These are phyloP conservation scores for Penicillium sp. DNA, from an alignment of 2,329 filamentous ascomycete species.

Conservation along the genomic window DNA sequence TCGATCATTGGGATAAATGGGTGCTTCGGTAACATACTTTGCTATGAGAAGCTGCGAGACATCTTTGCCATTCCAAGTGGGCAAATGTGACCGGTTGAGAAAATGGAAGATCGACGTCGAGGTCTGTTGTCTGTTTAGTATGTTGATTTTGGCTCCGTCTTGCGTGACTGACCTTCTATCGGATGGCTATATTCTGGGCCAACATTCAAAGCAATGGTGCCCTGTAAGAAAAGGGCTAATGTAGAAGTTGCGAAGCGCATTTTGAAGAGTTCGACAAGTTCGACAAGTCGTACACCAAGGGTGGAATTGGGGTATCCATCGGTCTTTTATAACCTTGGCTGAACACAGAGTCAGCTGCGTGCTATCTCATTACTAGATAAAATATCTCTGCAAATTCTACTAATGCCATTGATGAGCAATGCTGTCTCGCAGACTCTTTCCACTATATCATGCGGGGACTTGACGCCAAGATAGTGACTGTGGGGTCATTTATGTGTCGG, in stretches of 20 bases:
- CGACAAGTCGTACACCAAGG: background rate
- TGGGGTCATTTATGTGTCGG: background rate
- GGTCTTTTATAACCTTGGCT: background rate
- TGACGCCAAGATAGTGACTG: background rate
- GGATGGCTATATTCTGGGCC: constrained; percentile 23
- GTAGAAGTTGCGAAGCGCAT: background rate
- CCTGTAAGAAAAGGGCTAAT: background rate
- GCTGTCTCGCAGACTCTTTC: background rate
- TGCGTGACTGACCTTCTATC: constrained; percentile 15
- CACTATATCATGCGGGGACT: background rate
- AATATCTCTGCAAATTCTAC: background rate
- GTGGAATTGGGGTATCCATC: background rate
- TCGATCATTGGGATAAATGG: background rate
- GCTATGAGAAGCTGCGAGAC: constrained; percentile 22
- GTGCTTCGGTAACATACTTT: background rate
- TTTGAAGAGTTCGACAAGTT: background rate
- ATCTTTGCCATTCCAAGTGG: constrained; percentile 28
- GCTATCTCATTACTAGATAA: background rate
- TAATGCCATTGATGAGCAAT: background rate
- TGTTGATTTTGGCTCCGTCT: background rate
- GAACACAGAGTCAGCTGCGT: background rate
- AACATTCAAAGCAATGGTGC: constrained; percentile 14
- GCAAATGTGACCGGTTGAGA: constrained; percentile 31
- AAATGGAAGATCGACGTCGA: constrained; percentile 31
- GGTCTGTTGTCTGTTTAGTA: constrained; percentile 13